These are phyloP conservation scores for Pythium phragmiticola DNA, from an alignment of 352 stramenopile species.

Conservation along the genomic window DNA sequence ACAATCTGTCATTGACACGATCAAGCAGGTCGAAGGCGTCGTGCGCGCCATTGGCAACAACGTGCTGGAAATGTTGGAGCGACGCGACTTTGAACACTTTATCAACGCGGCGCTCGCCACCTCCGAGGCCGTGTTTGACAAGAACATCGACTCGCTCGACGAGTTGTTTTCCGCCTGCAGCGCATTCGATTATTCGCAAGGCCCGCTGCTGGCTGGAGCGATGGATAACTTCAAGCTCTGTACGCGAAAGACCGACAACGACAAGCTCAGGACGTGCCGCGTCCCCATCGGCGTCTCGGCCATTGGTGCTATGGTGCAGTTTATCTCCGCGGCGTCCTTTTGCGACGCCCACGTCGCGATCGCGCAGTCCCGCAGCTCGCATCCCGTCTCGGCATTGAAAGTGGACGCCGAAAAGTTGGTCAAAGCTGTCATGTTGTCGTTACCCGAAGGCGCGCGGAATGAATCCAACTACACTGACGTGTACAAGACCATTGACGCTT, in stretches of 20 bases:
- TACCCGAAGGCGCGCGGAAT: not conserved
- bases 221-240: constrained; percentile 5
- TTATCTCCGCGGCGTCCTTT: not conserved
- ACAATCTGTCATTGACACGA: not conserved
- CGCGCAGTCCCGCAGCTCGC: constrained; percentile 11
- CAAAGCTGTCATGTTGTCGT: not conserved
- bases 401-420: not conserved
- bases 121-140: not conserved
- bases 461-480: not conserved
- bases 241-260: not conserved
- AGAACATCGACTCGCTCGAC: not conserved
- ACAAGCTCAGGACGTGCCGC: not conserved
- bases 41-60: constrained; percentile 11
- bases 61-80: constrained; percentile 6
- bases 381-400: constrained; percentile 3
- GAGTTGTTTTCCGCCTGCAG: constrained; percentile 1
- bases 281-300: constrained; percentile 1
- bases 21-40: not conserved
- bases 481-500: not conserved
- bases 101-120: constrained; percentile 1
- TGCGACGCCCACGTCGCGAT: constrained; percentile 11
- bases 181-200: constrained; percentile 7
- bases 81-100: constrained; percentile 5
- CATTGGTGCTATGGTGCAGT: not conserved
- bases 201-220: not conserved